Evolutionary conservation across 2,329 filamentous ascomycete genomes (phyloP), one percentile per base, ranked within the genome.

Genomic region (Proliferodiscus dingleyae): DNA sequence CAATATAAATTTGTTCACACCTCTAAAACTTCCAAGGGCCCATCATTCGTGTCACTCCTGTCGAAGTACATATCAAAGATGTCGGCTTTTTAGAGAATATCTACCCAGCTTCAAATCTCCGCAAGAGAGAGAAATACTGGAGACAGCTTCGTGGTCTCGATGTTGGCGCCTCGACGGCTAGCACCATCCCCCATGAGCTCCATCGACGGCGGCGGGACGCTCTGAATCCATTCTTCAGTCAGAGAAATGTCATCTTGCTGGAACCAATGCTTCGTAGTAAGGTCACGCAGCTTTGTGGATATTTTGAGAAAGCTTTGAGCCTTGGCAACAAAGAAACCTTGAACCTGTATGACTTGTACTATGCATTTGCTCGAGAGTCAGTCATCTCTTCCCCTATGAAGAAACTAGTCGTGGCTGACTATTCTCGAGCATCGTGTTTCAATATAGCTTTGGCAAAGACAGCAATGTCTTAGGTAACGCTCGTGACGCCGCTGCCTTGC

Each of bases 171-270:
- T 39, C 19, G 13, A 39, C 16, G 10, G 26, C 26, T n/a, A 48
- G 30, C 5, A 41, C 50, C 3, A 33, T 39, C 19, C 28, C 33
- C 13, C 48, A 53, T 33, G 44, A 55, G 10, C 22, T 46, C 10
- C 50, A 55, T 30, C 47, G 47, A 11, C 26, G 38, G 9, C 40
- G 52, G n/a, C 32, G 50, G 33, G 38, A 40, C n/a, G 39, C 50
- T n/a, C 26, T 51, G n/a, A 46, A 49, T 30, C 43, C 45, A 2
- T 53, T 47, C 36, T 53, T 53, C 41, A 53, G 50, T 3, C 48
- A 46, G 30, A 26, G 34, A 29, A 34, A 29, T 2, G 42, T 52
- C 10, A 26, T 34, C 3, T 39, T 19, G 1, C 40, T 54, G 7
- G 41, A 30, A 2, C 22, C 41, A 11, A 11, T 19, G 21, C 11